phyloP scores from a whole-genome alignment of 2,329 filamentous ascomycete species.

The Aspergillus viridinutans region DNA sequence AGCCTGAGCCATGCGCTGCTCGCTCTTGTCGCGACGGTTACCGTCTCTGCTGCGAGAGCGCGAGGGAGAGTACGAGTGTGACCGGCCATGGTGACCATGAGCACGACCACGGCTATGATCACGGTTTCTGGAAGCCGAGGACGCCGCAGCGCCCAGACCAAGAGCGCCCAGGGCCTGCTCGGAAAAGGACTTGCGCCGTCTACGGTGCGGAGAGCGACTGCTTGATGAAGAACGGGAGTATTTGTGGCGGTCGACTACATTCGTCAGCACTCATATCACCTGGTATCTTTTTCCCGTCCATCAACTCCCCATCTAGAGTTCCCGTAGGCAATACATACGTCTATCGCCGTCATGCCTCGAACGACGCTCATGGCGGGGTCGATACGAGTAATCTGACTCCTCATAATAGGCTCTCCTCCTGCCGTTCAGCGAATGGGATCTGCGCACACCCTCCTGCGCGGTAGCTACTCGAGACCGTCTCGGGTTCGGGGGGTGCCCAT shows the following conservation, averaged over 20 bases:
- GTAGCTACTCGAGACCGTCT: slow-evolving; percentile 23
- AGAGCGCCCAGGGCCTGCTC: slow-evolving; percentile 52
- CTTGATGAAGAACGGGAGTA: slow-evolving; percentile 35
- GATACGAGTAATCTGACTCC: slow-evolving; percentile 22
- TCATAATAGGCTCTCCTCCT: slow-evolving; percentile 34
- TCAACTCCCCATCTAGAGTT: not conserved
- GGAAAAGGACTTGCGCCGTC: slow-evolving; percentile 45
- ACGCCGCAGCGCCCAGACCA: slow-evolving; percentile 53
- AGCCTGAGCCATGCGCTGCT: slow-evolving; percentile 71
- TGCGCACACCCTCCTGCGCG: slow-evolving; percentile 32
- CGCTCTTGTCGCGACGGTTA: slow-evolving; percentile 47
- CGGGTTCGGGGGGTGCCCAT: slow-evolving; percentile 24
- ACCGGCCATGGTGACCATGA: slow-evolving; percentile 35
- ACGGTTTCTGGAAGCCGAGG: slow-evolving; percentile 36
- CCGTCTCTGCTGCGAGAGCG: slow-evolving; percentile 51
- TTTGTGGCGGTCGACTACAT: slow-evolving; percentile 27
- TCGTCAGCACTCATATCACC: slow-evolving; percentile 3
- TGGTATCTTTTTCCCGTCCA: not conserved
- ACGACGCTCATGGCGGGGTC: slow-evolving; percentile 39
- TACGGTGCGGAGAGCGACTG: slow-evolving; percentile 37
- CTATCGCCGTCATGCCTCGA: slow-evolving; percentile 45
- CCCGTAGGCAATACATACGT: slow-evolving; percentile 24
- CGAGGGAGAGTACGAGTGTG: slow-evolving; percentile 48
- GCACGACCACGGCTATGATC: slow-evolving; percentile 47
- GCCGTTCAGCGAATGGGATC: slow-evolving; percentile 33